phyloP scores from a whole-genome alignment of 805 yeast species.

The Yamadazyma olivae region DNA sequence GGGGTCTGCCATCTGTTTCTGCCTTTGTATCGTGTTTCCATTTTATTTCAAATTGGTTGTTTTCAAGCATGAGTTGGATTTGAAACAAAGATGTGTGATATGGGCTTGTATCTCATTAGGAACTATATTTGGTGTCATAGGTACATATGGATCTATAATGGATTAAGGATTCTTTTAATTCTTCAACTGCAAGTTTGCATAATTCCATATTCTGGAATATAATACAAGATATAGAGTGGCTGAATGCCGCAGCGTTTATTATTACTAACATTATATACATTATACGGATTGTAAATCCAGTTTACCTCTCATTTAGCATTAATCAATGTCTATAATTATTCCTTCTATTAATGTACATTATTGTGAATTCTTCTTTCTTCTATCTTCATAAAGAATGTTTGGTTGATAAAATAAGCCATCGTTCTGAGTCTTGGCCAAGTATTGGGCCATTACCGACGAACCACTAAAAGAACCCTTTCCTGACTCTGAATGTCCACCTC shows the following conservation, averaged over 20 bases:
- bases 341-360: conserved; percentile 1
- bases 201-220: too few relatives aligned
- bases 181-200: too few relatives aligned
- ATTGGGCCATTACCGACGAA: conserved; percentile 75
- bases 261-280: too few relatives aligned
- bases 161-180: not conserved
- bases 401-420: conserved; percentile 49
- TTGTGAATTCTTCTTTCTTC: not conserved
- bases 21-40: conserved; percentile 39
- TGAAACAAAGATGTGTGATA: conserved; percentile 10
- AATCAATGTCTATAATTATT: not conserved
- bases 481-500: not conserved
- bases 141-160: conserved; percentile 15
- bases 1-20: conserved; percentile 41
- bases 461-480: conserved; percentile 38
- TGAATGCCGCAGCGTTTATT: too few relatives aligned
- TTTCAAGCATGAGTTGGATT: conserved; percentile 18
- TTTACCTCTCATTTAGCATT: not conserved
- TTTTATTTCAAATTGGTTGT: conserved; percentile 30
- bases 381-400: not conserved
- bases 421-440: conserved; percentile 65
- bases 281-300: not conserved
- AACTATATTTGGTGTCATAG: conserved; percentile 19
- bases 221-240: too few relatives aligned
- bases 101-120: conserved; percentile 19